Evolutionary conservation across 257 asterid species (phyloP).

Genomic region (Salvia hispanica): DNA sequence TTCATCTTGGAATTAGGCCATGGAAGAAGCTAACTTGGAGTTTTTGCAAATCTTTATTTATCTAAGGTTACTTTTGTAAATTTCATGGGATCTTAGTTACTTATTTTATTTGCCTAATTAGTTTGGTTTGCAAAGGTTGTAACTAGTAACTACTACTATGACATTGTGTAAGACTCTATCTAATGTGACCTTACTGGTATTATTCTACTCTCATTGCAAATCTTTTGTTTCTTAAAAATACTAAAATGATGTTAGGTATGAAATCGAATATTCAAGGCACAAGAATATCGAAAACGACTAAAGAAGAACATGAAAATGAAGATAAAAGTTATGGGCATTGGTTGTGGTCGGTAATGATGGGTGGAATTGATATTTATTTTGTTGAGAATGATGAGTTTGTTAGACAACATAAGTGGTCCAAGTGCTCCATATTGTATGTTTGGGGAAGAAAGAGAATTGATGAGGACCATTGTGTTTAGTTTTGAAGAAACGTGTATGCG

Average conservation of each 20-base stretch:
- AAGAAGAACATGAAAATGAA: not conserved
- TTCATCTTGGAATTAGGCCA: slow-evolving; percentile 28
- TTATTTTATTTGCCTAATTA: not conserved
- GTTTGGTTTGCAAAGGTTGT: no score
- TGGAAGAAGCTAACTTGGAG: slow-evolving; percentile 46
- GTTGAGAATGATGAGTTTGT: not conserved
- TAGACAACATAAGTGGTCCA: slow-evolving; percentile 28
- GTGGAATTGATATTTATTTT: no score
- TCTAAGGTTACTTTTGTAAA: slow-evolving; percentile 49
- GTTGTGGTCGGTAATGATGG: slow-evolving; percentile 13
- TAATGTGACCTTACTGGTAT: slow-evolving; percentile 30
- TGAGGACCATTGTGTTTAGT: slow-evolving; percentile 32
- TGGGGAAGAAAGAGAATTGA: not conserved
- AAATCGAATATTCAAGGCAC: not conserved
- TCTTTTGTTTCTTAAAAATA: no score
- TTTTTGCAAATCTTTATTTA: slow-evolving; percentile 32
- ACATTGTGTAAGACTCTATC: slow-evolving; percentile 37
- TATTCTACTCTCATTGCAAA: not conserved
- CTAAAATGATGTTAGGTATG: no score
- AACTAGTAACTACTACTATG: not conserved
- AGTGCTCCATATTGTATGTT: slow-evolving; percentile 12
- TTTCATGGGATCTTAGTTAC: slow-evolving; percentile 39
- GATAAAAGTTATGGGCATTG: not conserved
- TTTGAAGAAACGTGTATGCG: slow-evolving; percentile 13
- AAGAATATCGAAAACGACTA: not conserved